Evolutionary conservation across 2,329 filamentous ascomycete species (phyloP).

Genomic region (Camillea tinctor): DNA sequence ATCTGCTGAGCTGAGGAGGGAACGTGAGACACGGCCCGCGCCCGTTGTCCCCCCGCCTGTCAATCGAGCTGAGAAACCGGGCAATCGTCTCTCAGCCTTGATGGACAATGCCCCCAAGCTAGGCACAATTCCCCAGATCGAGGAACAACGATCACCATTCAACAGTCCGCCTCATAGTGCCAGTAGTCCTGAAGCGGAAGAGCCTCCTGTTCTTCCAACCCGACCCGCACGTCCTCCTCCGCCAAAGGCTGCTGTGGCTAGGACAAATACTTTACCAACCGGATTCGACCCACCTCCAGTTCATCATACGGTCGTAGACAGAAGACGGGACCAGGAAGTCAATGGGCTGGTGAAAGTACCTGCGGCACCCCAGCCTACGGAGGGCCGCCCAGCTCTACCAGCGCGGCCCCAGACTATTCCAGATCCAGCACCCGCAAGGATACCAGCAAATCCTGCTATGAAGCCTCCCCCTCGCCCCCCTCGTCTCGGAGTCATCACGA

Average conservation of each 20-base stretch:
- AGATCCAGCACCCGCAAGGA: constrained; percentile 31
- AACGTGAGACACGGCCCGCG: constrained; percentile 40
- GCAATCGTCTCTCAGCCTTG: constrained; percentile 50
- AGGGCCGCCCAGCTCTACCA: constrained; percentile 51
- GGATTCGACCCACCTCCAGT: constrained; percentile 52
- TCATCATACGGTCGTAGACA: constrained; percentile 47
- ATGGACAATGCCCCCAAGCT: constrained; percentile 30
- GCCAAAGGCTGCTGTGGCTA: constrained; percentile 26
- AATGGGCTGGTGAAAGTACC: constrained; percentile 39
- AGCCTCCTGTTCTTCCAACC: constrained; percentile 48
- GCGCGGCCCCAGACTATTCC: constrained; percentile 43
- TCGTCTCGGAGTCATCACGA: constrained; percentile 32
- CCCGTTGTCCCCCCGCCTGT: constrained; percentile 66
- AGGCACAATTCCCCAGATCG: constrained; percentile 37
- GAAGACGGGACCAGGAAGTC: constrained; percentile 42
- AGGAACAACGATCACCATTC: constrained; percentile 70
- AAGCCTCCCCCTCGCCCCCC: constrained; percentile 46
- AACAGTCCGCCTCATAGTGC: constrained; percentile 79
- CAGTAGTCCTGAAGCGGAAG: constrained; percentile 54
- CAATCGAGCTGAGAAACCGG: constrained; percentile 78
- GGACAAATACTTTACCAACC: constrained; percentile 34
- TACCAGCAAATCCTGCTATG: constrained; percentile 28
- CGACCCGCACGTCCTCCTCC: constrained; percentile 48
- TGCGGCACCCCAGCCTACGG: constrained; percentile 41
- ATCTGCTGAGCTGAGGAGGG: constrained; percentile 57